phyloP scores from a whole-genome alignment of 148 eudicot genomes.

The Mesembryanthemum crystallinum region DNA sequence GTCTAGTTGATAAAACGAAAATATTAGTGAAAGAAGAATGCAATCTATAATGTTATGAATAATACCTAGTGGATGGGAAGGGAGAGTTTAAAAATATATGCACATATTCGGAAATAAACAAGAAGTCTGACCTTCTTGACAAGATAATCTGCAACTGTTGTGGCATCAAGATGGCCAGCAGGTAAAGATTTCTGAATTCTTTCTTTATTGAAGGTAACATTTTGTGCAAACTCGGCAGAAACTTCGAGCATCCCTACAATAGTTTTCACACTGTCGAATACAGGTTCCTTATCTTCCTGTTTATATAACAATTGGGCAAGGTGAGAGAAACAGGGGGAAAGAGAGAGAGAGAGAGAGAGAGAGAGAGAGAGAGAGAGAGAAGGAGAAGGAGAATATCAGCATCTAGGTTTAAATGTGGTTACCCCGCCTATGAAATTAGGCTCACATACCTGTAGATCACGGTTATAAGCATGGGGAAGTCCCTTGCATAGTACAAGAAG shows the following conservation, averaged over 20 bases:
- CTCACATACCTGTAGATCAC: constrained; percentile 99
- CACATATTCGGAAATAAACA: background rate
- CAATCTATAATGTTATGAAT: background rate
- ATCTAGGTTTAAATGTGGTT: background rate
- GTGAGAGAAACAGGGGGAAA: background rate
- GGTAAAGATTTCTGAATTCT: constrained; percentile 77
- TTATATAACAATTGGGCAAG: constrained; percentile 2
- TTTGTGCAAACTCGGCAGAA: constrained; percentile 87
- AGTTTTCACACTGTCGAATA: constrained; percentile 85
- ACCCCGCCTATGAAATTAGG: too few relatives aligned
- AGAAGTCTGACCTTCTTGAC: constrained; percentile 71
- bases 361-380: background rate
- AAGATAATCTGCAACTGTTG: constrained; percentile 98
- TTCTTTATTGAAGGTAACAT: constrained; percentile 69
- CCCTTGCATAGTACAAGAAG: constrained; percentile 98
- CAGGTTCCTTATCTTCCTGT: constrained; percentile 98
- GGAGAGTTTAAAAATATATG: background rate
- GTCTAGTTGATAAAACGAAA: background rate
- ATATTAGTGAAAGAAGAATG: background rate
- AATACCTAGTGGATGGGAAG: background rate
- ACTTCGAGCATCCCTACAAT: constrained; percentile 92
- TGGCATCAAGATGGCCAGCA: constrained; percentile 99
- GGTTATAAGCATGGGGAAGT: constrained; percentile 95
- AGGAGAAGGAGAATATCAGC: too few relatives aligned
- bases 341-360: background rate